Percentiles rank a stretch among this genome's conserved stretches.
phyloP scores from a whole-genome alignment of 129 eudicot species.

The Apium graveolens region DNA sequence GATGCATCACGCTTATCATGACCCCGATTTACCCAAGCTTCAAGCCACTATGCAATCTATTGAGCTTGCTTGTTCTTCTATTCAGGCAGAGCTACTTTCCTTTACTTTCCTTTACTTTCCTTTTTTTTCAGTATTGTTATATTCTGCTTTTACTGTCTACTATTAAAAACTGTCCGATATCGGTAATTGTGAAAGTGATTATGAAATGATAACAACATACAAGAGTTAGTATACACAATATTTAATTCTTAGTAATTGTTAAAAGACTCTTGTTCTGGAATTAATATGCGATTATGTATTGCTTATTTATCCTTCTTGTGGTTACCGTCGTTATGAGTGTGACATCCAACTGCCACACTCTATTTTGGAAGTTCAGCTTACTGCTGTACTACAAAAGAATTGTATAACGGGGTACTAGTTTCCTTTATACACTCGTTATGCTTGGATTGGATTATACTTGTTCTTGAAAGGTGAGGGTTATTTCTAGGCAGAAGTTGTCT shows the following conservation, averaged over 20 bases:
- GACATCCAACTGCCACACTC: neutral
- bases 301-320: neutral
- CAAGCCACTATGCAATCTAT: slow-evolving; percentile 81
- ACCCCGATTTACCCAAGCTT: slow-evolving; percentile 57
- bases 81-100: slow-evolving; percentile 44
- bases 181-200: neutral
- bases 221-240: too few species aligned
- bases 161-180: too few species aligned
- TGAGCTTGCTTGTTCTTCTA: slow-evolving; percentile 73
- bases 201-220: too few species aligned
- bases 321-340: too few species aligned
- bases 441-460: too few species aligned
- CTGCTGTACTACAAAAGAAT: neutral
- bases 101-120: neutral
- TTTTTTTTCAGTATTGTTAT: too few species aligned
- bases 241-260: too few species aligned
- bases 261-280: neutral
- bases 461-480: too few species aligned
- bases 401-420: too few species aligned
- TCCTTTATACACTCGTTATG: too few species aligned
- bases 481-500: too few species aligned
- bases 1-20: slow-evolving; percentile 40
- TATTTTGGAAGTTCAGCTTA: neutral
- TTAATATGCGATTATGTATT: too few species aligned
- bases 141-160: neutral